Conservation (phyloP, 352 stramenopile genomes). For the Pythium myriotylum region DNA sequence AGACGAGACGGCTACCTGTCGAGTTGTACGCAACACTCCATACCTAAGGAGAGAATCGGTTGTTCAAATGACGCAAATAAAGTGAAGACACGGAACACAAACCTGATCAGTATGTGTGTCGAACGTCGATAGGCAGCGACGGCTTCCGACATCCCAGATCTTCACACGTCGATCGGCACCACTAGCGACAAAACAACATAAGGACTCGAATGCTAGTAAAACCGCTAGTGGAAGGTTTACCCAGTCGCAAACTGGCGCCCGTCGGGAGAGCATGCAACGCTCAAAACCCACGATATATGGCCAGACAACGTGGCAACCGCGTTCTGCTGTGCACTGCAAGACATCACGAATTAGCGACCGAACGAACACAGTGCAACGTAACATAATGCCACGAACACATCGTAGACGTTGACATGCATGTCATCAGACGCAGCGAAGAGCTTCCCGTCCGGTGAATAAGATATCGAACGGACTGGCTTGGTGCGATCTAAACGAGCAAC, state of each 20-base stretch:
- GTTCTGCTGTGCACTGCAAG: constrained; percentile 65
- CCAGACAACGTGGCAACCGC: constrained; percentile 83
- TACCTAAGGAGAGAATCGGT: constrained; percentile 44
- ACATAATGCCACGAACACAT: constrained; percentile 65
- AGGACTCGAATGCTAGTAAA: too few species aligned
- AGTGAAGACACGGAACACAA: background rate
- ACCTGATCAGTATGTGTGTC: constrained; percentile 91
- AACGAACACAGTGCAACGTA: background rate
- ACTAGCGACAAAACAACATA: constrained; percentile 33
- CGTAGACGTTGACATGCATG: constrained; percentile 92
- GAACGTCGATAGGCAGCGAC: constrained; percentile 89
- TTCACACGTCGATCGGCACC: constrained; percentile 90
- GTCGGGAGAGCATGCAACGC: constrained; percentile 83
- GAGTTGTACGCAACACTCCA: constrained; percentile 92
- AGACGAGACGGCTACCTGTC: constrained; percentile 82
- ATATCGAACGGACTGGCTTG: constrained; percentile 87
- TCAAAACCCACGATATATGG: constrained; percentile 89
- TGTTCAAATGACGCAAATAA: constrained; percentile 2
- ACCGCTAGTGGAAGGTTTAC: constrained; percentile 32
- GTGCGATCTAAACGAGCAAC: constrained; percentile 70
- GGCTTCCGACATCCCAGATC: constrained; percentile 90
- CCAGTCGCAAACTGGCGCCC: constrained; percentile 85
- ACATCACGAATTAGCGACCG: background rate
- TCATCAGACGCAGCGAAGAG: constrained; percentile 91
- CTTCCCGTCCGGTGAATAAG: constrained; percentile 84